Conservation (phyloP, 345 rosid genomes). For the Ceriops decandra region DNA sequence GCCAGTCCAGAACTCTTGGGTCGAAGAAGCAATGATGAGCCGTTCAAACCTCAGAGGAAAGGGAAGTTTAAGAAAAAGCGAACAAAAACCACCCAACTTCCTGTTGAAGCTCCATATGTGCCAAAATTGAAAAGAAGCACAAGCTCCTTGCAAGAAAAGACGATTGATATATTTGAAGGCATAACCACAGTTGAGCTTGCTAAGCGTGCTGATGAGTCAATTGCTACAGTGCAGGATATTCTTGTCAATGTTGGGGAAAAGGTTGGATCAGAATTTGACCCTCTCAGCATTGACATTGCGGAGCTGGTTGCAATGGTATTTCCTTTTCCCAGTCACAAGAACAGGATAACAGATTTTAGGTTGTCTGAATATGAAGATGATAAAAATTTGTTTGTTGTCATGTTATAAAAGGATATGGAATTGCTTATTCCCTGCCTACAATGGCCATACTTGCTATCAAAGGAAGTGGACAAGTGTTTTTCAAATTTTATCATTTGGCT, state of each 20-base stretch:
- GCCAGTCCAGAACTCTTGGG: slow-evolving; percentile 49
- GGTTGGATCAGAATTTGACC: slow-evolving; percentile 65
- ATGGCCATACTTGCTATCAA: background rate
- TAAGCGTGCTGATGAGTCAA: slow-evolving; percentile 56
- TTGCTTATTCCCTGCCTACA: background rate
- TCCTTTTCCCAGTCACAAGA: slow-evolving; percentile 1
- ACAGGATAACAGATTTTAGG: background rate
- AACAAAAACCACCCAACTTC: slow-evolving; percentile 40
- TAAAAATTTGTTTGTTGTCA: background rate
- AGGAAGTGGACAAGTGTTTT: background rate
- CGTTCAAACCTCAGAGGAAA: slow-evolving; percentile 50
- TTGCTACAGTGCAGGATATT: slow-evolving; percentile 56
- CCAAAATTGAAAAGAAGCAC: slow-evolving; percentile 49
- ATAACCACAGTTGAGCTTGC: slow-evolving; percentile 77
- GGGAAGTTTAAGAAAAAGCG: slow-evolving; percentile 63
- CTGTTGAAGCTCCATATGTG: slow-evolving; percentile 77
- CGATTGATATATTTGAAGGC: slow-evolving; percentile 78
- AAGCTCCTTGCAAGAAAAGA: slow-evolving; percentile 53
- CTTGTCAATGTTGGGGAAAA: slow-evolving; percentile 79
- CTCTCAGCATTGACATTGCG: slow-evolving; percentile 70
- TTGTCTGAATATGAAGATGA: background rate
- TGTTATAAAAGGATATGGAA: background rate
- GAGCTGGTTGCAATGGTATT: slow-evolving; percentile 88
- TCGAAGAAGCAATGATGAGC: slow-evolving; percentile 40
- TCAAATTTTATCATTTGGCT: no score